Evolutionary conservation across 352 stramenopile genomes (phyloP).

Genomic region (Phytophthora quininea): DNA sequence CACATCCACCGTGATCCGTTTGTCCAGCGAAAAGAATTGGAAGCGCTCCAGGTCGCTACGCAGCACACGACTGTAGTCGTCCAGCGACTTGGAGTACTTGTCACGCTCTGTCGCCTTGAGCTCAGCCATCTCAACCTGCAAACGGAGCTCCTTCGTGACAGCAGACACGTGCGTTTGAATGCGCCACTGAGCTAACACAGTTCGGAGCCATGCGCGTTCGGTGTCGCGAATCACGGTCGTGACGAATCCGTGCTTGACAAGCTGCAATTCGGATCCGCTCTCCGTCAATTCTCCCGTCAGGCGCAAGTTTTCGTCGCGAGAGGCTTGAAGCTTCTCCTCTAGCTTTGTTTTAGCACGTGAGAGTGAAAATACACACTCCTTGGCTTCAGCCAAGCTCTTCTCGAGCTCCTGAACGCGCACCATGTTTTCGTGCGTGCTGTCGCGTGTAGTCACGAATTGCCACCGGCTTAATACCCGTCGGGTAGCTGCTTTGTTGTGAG

Average conservation of each 20-base stretch:
- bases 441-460: slow-evolving; percentile 32
- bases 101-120: slow-evolving; percentile 61
- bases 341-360: slow-evolving; percentile 65
- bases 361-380: slow-evolving; percentile 77
- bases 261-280: slow-evolving; percentile 54
- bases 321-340: slow-evolving; percentile 57
- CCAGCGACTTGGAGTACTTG: slow-evolving; percentile 66
- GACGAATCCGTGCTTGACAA: slow-evolving; percentile 79
- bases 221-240: slow-evolving; percentile 50
- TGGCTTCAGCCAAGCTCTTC: slow-evolving; percentile 52
- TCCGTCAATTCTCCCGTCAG: slow-evolving; percentile 51
- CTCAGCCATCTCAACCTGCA: slow-evolving; percentile 64
- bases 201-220: slow-evolving; percentile 51
- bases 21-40: slow-evolving; percentile 83
- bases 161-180: slow-evolving; percentile 39
- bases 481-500: slow-evolving; percentile 16
- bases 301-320: slow-evolving; percentile 38
- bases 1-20: slow-evolving; percentile 75
- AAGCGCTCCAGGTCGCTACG: slow-evolving; percentile 75
- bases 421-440: slow-evolving; percentile 26
- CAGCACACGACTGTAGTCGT: slow-evolving; percentile 78
- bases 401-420: slow-evolving; percentile 37
- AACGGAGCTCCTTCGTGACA: slow-evolving; percentile 46
- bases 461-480: slow-evolving; percentile 35
- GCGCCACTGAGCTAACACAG: slow-evolving; percentile 53